phyloP scores from a whole-genome alignment of 1,139 yeast genomes.

The Hansenula anomala region DNA sequence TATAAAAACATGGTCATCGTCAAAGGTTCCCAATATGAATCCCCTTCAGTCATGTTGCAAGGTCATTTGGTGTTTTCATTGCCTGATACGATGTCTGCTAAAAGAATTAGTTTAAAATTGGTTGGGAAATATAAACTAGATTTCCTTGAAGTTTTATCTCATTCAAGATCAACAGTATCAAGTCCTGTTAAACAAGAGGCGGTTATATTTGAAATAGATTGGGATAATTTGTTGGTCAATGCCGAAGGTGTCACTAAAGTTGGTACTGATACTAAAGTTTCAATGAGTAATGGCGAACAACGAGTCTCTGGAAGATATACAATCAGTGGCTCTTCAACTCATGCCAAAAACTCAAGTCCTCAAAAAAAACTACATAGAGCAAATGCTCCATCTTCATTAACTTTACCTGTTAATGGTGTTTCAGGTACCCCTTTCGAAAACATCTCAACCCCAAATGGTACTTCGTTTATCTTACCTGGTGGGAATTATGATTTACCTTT shows the following conservation, averaged over 20 bases:
- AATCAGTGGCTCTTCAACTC: conserved; percentile 3
- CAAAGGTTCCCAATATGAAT: conserved; percentile 54
- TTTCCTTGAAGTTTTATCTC: conserved; percentile 40
- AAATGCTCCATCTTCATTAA: conserved; percentile 21
- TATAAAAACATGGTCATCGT: conserved; percentile 51
- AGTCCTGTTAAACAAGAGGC: conserved; percentile 47
- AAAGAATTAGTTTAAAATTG: conserved; percentile 40
- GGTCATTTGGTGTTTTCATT: conserved; percentile 56
- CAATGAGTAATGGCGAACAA: not conserved
- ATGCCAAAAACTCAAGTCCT: conserved; percentile 4
- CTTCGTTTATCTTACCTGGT: conserved; percentile 43
- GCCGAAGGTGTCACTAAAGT: conserved; percentile 40
- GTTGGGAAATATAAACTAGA: conserved; percentile 53
- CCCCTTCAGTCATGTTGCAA: conserved; percentile 45
- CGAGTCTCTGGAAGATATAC: too few relatives aligned
- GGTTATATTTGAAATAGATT: conserved; percentile 45
- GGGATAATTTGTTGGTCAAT: conserved; percentile 54
- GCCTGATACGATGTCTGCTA: conserved; percentile 46
- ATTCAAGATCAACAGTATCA: conserved; percentile 29
- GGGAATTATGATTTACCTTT: conserved; percentile 72
- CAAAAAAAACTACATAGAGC: conserved; percentile 16
- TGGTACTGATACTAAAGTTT: conserved; percentile 36
- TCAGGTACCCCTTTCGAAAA: conserved; percentile 34
- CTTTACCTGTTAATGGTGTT: conserved; percentile 22
- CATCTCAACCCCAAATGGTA: conserved; percentile 20